Conservation (phyloP, 2,329 filamentous ascomycete genomes). For the Huntiella omanensis region DNA sequence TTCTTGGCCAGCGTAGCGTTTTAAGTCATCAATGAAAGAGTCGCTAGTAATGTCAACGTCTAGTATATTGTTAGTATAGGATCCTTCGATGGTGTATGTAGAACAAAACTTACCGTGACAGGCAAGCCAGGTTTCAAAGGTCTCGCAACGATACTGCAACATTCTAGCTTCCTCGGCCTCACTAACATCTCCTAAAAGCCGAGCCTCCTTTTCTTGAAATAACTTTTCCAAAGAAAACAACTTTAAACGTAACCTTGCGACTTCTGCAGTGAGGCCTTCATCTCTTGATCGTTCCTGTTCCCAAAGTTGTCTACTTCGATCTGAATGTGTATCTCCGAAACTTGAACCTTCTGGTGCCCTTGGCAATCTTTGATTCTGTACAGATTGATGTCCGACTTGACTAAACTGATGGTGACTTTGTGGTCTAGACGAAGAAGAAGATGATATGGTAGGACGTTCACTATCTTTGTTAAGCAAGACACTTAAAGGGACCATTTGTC, state of each 20-base stretch:
- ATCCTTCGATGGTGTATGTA: too few relatives aligned
- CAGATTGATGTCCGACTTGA: too few relatives aligned
- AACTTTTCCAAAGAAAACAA: constrained; percentile 29
- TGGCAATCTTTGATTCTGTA: too few relatives aligned
- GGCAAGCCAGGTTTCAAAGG: constrained; percentile 33
- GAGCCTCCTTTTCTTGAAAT: constrained; percentile 23
- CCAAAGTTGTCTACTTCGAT: too few relatives aligned
- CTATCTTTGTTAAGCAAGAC: too few relatives aligned
- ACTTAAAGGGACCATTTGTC: too few relatives aligned
- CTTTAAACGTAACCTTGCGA: constrained; percentile 38
- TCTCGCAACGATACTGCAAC: constrained; percentile 39
- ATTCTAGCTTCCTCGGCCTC: constrained; percentile 37
- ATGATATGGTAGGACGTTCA: too few relatives aligned
- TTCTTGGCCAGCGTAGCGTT: constrained; percentile 20
- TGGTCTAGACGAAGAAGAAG: too few relatives aligned
- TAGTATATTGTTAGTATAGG: constrained; percentile 12
- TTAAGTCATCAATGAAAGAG: constrained; percentile 22
- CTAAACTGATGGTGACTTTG: too few relatives aligned
- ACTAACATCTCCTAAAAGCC: constrained; percentile 24
- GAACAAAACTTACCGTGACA: constrained; percentile 23
- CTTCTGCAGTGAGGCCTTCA: constrained; percentile 3
- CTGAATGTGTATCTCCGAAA: too few relatives aligned
- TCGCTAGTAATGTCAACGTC: constrained; percentile 26
- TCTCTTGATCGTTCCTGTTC: too few relatives aligned
- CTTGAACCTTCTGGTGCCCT: too few relatives aligned